These are phyloP conservation scores for Suillus paluster DNA, from an alignment of 768 basidiomycete species.

Conservation along the genomic window DNA sequence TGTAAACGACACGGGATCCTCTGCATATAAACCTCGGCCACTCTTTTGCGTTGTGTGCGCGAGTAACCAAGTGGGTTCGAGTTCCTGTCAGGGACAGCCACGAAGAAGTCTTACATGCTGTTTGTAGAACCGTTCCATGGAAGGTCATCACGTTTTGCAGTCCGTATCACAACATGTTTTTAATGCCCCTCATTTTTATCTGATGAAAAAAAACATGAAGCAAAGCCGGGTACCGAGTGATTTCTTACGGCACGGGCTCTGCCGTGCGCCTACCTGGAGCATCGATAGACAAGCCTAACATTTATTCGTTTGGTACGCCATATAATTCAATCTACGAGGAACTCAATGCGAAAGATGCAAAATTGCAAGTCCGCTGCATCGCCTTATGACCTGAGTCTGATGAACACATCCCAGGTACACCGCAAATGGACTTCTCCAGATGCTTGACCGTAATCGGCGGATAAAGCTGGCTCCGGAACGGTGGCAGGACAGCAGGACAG, in stretches of 20 bases:
- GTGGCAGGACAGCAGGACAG: conserved; percentile 89
- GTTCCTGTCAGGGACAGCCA: conserved; percentile 1
- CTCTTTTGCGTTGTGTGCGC: conserved; percentile 98
- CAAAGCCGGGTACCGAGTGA: conserved; percentile 89
- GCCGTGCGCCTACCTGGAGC: conserved; percentile 96
- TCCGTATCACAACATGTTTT: conserved; percentile 46
- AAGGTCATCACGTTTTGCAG: conserved; percentile 91
- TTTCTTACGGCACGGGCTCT: conserved; percentile 95
- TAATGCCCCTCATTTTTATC: not conserved
- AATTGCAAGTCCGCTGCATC: conserved; percentile 60
- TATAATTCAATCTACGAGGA: conserved; percentile 97
- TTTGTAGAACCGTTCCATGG: conserved; percentile 93
- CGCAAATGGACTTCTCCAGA: conserved; percentile 90
- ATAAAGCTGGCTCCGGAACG: conserved; percentile 94
- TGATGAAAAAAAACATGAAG: conserved; percentile 45
- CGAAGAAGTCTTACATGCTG: conserved; percentile 21
- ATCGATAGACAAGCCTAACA: conserved; percentile 96
- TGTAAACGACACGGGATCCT: conserved; percentile 11
- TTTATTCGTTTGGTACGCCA: conserved; percentile 95
- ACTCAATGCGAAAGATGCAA: conserved; percentile 77
- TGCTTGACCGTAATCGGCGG: conserved; percentile 94
- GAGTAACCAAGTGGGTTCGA: conserved; percentile 85
- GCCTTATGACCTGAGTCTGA: conserved; percentile 10
- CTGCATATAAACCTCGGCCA: conserved; percentile 66
- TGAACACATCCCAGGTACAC: conserved; percentile 65